These are phyloP conservation scores for Triticum monococcum DNA, from an alignment of 176 grass and related monocot species.

Conservation along the genomic window DNA sequence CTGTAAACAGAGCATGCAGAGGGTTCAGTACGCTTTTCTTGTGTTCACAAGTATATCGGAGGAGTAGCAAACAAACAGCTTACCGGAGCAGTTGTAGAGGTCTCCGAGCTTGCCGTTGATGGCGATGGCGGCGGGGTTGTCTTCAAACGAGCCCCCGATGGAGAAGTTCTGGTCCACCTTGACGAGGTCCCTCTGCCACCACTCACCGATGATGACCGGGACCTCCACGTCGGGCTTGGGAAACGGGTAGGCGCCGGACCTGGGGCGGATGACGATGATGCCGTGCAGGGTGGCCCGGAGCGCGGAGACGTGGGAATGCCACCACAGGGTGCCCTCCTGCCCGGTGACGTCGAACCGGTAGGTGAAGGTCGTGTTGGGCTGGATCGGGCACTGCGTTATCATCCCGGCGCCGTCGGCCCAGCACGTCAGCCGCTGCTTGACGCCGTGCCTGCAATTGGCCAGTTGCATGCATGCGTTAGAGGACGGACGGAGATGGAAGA, in stretches of 20 bases:
- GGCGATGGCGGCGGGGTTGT: background rate
- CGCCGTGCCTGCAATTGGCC: too few relatives aligned
- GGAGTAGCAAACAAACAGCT: background rate
- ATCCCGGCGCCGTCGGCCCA: background rate
- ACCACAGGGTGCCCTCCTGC: background rate
- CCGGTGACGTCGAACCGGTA: background rate
- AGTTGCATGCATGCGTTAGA: too few relatives aligned
- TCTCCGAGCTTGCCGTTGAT: background rate
- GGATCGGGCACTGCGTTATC: background rate
- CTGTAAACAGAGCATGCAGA: background rate
- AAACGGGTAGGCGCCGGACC: background rate
- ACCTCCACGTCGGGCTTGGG: background rate
- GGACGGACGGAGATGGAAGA: too few relatives aligned
- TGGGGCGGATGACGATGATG: background rate
- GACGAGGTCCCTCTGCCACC: background rate
- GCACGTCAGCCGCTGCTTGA: background rate
- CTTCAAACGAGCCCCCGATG: background rate
- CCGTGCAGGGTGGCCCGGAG: background rate
- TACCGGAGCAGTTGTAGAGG: background rate
- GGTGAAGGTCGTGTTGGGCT: background rate
- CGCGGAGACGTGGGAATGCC: background rate
- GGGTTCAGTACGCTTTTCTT: background rate
- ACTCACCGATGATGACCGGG: background rate
- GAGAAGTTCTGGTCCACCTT: background rate
- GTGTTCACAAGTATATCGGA: background rate